These are phyloP conservation scores for Heritiera fomes DNA, from an alignment of 345 rosid species.

Conservation along the genomic window DNA sequence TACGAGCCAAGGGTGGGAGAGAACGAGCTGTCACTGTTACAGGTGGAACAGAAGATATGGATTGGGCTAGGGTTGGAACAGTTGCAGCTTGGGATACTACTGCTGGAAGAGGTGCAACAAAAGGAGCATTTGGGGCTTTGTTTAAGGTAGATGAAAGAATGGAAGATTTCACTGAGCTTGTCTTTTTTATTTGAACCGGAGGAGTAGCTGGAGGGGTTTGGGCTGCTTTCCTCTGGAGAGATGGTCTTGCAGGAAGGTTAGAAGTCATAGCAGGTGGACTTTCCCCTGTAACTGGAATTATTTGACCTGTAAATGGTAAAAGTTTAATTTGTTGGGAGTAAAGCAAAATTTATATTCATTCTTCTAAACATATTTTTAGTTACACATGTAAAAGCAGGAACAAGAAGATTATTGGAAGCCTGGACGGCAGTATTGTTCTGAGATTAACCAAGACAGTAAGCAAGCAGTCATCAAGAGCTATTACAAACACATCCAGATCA, in stretches of 20 bases:
- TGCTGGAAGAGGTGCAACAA: neutral
- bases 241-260: conserved; percentile 13
- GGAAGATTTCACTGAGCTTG: conserved; percentile 2
- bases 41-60: neutral
- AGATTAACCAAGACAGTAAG: conserved; percentile 12
- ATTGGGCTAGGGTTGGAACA: conserved; percentile 5
- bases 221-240: conserved; percentile 27
- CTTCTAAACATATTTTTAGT: neutral
- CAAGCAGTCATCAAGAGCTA: conserved; percentile 17
- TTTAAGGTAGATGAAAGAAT: neutral
- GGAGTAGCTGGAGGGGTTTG: conserved; percentile 6
- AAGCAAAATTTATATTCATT: neutral
- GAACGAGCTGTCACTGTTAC: neutral
- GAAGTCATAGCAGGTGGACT: conserved; percentile 13
- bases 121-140: conserved; percentile 1
- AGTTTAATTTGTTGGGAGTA: neutral
- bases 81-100: neutral
- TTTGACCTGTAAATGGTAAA: conserved; percentile 28
- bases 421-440: neutral
- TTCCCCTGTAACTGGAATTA: conserved; percentile 6
- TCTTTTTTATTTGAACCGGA: conserved; percentile 15
- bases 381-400: conserved; percentile 23
- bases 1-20: conserved; percentile 11
- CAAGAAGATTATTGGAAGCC: neutral
- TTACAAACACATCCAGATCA: conserved; percentile 7